Evolutionary conservation across 2,329 filamentous ascomycete genomes (phyloP), one percentile per base, ranked within the genome.

Genomic region (Fonsecaea erecta): DNA sequence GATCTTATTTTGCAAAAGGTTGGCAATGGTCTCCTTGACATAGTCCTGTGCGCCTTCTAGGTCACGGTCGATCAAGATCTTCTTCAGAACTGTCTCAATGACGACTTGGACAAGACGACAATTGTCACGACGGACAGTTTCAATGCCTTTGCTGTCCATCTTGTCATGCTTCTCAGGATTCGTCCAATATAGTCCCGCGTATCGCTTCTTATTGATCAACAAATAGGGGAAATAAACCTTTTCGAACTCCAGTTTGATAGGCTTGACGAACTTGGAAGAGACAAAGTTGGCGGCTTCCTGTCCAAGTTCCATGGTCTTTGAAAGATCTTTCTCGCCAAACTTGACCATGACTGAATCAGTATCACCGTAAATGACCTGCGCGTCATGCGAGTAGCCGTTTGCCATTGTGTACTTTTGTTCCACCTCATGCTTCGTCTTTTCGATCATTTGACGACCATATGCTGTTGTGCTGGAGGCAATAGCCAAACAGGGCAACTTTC

Each of bases 261-360:
- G 95, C 75, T 95, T 96, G 77, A 93, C 82, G 76, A 99, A 99
- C 77, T 97, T 97, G 52, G 86, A 85, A 3, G 95, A 97, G 46
- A 99, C 95, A 72, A 83, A 96, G 21, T 89, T 84, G 0, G 95
- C 91, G 11, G 95, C 95, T 77, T 99, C 93, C 74, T 97, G 86
- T n/a, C 95, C 95, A 26, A 99, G 83, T 74, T 90, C 93, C 95
- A 99, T 99, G 24, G 93, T 90, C 70, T 95, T 91, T 5, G 86
- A 85, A 18, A 99, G 83, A 69, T 97, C 93, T 48, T 88, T 89
- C 9, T 93, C 93, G 51, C 95, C 95, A 71, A 99, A 99, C 75
- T 97, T 98, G 67, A 99, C 94, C 95, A 99, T 99, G 80, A 99
- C 95, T 8, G 95, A 99, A 84, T 99, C 95, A 1, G 95, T 99